These are phyloP conservation scores for Mortierella sp. DNA, from an alignment of 371 early-diverging fungal species.

Conservation along the genomic window DNA sequence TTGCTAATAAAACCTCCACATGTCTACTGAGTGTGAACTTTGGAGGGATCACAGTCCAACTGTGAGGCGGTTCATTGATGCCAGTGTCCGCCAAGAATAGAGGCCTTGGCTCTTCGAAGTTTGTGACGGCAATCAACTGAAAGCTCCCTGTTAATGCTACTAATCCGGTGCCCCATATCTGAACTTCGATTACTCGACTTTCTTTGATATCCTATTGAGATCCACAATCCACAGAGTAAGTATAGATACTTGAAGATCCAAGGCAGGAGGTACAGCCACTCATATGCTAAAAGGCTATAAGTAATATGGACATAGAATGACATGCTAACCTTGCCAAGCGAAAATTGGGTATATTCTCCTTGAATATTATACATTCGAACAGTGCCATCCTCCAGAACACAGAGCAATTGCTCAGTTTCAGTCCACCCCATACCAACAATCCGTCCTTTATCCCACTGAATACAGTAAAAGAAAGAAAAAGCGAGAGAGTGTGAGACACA, in stretches of 20 bases:
- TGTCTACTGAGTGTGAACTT: constrained; percentile 88
- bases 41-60: constrained; percentile 94
- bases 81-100: constrained; percentile 82
- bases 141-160: constrained; percentile 90
- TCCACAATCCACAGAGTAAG: background rate
- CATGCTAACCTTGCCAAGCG: constrained; percentile 74
- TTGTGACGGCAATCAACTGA: constrained; percentile 84
- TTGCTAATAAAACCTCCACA: constrained; percentile 89
- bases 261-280: background rate
- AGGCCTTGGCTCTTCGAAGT: constrained; percentile 90
- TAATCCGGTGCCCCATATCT: constrained; percentile 89
- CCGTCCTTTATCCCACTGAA: constrained; percentile 90
- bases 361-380: constrained; percentile 85
- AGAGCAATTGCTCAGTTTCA: constrained; percentile 85
- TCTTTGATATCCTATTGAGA: constrained; percentile 82
- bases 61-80: constrained; percentile 77
- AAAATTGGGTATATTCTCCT: constrained; percentile 85
- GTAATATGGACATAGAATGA: background rate
- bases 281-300: background rate
- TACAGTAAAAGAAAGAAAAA: background rate
- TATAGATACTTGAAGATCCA: background rate
- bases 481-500: background rate
- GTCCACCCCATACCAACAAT: constrained; percentile 95
- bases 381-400: constrained; percentile 91
- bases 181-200: constrained; percentile 83